Conservation (phyloP, 257 asterid genomes). For the Solanum infundibuliforme region DNA sequence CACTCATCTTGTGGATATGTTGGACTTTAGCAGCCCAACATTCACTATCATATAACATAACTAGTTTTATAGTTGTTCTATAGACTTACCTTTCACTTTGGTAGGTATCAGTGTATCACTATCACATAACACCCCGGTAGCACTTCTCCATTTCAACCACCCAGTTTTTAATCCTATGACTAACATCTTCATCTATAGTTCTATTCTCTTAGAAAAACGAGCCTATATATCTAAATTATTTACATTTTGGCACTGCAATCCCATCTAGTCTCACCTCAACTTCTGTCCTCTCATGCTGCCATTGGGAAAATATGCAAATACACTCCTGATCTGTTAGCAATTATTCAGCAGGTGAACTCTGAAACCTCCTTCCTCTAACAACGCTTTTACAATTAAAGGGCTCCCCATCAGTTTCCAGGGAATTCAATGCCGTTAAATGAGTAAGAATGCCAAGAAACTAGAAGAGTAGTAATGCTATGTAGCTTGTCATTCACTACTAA, state of each 20-base stretch:
- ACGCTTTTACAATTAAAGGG: not conserved
- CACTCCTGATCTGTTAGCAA: not conserved
- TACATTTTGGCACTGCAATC: not conserved
- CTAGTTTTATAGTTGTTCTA: not conserved
- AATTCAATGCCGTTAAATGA: not conserved
- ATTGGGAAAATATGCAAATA: not conserved
- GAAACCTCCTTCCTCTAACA: not conserved
- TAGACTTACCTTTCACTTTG: not conserved
- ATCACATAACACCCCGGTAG: not conserved
- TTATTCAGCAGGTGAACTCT: not conserved
- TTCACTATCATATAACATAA: not conserved
- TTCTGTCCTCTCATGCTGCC: not conserved
- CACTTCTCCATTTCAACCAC: not conserved
- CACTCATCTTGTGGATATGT: not conserved
- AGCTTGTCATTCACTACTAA: not conserved
- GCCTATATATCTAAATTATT: not conserved
- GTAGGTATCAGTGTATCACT: not conserved
- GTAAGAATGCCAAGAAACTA: not conserved
- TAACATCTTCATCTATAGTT: not conserved
- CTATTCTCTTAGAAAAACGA: not conserved
- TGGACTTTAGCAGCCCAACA: not conserved
- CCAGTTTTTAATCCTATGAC: not conserved
- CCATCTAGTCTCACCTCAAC: not conserved
- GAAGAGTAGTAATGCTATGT: not conserved
- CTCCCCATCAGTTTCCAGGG: not conserved